Conservation (phyloP, 306 rosid genomes). For the Cicer bijugum region DNA sequence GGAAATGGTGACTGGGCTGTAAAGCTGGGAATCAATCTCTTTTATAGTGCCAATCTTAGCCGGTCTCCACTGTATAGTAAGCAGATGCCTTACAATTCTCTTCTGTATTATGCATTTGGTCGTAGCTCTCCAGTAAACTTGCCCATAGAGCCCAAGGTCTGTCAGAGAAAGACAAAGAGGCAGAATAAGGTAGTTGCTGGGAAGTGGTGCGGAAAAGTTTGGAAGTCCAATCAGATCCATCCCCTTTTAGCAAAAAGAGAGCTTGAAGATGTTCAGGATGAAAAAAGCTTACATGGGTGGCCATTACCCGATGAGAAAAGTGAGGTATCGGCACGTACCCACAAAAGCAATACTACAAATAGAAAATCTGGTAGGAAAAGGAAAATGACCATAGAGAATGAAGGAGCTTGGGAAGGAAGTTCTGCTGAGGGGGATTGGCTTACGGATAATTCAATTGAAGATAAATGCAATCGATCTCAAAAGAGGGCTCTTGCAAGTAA, state of each 20-base stretch:
- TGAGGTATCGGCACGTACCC: constrained; percentile 49
- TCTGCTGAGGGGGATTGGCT: constrained; percentile 31
- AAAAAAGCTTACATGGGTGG: constrained; percentile 49
- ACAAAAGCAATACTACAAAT: constrained; percentile 40
- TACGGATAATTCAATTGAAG: constrained; percentile 45
- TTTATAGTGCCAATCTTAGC: constrained; percentile 80
- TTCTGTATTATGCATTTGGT: constrained; percentile 74
- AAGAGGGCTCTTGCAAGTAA: constrained; percentile 46
- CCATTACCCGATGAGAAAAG: constrained; percentile 56
- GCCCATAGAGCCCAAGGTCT: constrained; percentile 55
- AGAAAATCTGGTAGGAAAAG: constrained; percentile 70
- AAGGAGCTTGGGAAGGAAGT: constrained; percentile 50
- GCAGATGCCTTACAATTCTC: constrained; percentile 91
- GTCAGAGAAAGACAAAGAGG: constrained; percentile 60
- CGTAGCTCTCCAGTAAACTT: constrained; percentile 56
- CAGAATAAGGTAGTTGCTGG: constrained; percentile 75
- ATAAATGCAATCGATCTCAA: constrained; percentile 11
- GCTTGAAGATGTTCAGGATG: constrained; percentile 55
- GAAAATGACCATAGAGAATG: constrained; percentile 51
- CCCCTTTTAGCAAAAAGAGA: constrained; percentile 64
- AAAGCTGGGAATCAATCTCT: constrained; percentile 83
- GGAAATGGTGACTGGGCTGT: constrained; percentile 90
- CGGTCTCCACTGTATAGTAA: constrained; percentile 77
- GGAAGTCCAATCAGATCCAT: constrained; percentile 87
- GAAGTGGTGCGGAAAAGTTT: constrained; percentile 88